Conservation (phyloP, 768 basidiomycete species). For the Amanita pallidorosea region DNA sequence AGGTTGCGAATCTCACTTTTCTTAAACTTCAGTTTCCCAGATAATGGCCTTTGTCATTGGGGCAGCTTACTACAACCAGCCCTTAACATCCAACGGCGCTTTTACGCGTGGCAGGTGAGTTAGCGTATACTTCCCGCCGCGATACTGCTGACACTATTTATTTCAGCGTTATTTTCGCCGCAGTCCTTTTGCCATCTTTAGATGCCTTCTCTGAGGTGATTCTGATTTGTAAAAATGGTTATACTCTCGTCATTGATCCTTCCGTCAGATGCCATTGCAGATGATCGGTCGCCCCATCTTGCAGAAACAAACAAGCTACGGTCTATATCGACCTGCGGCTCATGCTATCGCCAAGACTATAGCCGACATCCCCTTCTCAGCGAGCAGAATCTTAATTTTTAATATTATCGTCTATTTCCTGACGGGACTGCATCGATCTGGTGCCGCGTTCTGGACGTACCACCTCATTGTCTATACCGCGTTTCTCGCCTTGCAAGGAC, state of each 20-base stretch:
- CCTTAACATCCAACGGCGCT: constrained; percentile 63
- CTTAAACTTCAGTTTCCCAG: constrained; percentile 17
- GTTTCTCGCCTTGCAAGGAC: constrained; percentile 69
- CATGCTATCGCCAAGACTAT: constrained; percentile 56
- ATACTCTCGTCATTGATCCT: background rate
- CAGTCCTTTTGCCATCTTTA: constrained; percentile 54
- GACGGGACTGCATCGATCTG: constrained; percentile 34
- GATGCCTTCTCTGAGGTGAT: constrained; percentile 64
- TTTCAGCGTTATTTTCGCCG: constrained; percentile 57
- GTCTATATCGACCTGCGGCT: constrained; percentile 58
- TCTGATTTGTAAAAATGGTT: constrained; percentile 6
- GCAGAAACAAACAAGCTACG: constrained; percentile 55
- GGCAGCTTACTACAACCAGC: constrained; percentile 63
- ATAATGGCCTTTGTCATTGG: constrained; percentile 58
- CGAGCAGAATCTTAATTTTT: constrained; percentile 45
- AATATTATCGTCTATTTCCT: constrained; percentile 65
- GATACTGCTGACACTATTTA: background rate
- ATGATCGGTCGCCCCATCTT: constrained; percentile 76
- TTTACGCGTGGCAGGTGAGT: constrained; percentile 71
- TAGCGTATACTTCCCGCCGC: background rate
- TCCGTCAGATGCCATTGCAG: constrained; percentile 50
- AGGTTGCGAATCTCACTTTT: background rate
- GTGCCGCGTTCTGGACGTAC: constrained; percentile 40
- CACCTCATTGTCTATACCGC: constrained; percentile 56
- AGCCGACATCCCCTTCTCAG: constrained; percentile 62